Base-by-base conservation (phyloP, 305 asterid genomes). In the Fraxinus angustifolia region DNA sequence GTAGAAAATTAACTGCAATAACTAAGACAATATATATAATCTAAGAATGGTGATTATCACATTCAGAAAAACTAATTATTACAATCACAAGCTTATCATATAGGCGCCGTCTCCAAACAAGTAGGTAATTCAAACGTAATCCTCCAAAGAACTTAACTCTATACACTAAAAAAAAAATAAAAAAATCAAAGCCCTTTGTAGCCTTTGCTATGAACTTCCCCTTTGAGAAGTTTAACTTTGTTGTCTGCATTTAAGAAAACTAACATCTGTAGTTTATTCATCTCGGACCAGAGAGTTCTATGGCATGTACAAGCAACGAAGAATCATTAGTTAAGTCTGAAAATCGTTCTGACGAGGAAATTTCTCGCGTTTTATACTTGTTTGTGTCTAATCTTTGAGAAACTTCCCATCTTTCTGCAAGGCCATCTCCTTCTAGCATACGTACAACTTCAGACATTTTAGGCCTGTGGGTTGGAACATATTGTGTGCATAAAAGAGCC, bases 321-420 rank as follows among this genome's bases (percentile, higher is more conserved):
- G 85, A 82, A 30, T 82, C 85, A 77, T 82, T 75, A 0, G 78
- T 82, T 7, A 82, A 77, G 71, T 82, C 85, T 10, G 79, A 82
- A 53, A 45, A 82, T 50, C 82, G 80, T 53, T 82, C 85, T 34
- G 85, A 77, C 10, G 82, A 82, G 0, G 85, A 82, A 42, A 77
- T 19, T 14, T 58, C 72, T 8, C 78, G 73, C 0, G 65, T 31
- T 65, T 48, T 40, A 33, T 67, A n/a, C 23, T 75, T 76, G 81
- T 73, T 71, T 65, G 65, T 82, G 72, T 82, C 82, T 5, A 81
- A 68, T 56, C 73, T 82, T 38, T 82, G 82, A 34, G 79, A 82
- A n/a, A 81, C 85, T 78, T 82, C 82, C 85, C 85, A 82, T 16
- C 58, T 82, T 78, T 82, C 85, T 26, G 82, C 85, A 70, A 82